Evolutionary conservation across 1,284 basidiomycete species (phyloP).

Genomic region (Sanghuangporus sanghuang): DNA sequence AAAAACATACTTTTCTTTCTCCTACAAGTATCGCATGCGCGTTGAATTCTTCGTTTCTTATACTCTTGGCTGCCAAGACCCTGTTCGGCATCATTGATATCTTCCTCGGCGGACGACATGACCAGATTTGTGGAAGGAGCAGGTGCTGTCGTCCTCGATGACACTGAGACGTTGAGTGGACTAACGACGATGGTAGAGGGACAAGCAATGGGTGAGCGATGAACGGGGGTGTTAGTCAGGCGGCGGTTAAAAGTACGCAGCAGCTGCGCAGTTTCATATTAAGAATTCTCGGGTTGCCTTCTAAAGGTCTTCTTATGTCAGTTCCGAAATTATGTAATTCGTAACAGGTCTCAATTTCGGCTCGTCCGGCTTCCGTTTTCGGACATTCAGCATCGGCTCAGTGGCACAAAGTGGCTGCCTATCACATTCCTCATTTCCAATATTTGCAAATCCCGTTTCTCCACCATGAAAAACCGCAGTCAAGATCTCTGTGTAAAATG

Average conservation of each 20-base stretch:
- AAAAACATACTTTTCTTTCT: constrained; percentile 62
- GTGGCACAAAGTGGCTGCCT: neutral
- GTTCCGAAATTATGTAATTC: neutral
- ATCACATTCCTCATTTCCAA: neutral
- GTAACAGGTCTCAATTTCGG: neutral
- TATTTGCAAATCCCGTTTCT: neutral
- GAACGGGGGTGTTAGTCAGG: neutral
- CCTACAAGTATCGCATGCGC: constrained; percentile 72
- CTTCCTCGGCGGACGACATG: constrained; percentile 47
- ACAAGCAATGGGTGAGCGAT: neutral
- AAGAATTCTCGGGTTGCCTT: neutral
- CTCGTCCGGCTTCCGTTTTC: neutral
- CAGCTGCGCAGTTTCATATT: neutral
- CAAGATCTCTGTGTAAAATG: no score
- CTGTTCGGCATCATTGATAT: constrained; percentile 32
- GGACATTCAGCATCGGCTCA: neutral
- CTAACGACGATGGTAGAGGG: neutral
- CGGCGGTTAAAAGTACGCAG: neutral
- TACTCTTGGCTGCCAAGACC: constrained; percentile 22
- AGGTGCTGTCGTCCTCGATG: neutral
- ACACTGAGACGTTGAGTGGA: neutral
- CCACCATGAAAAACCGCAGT: neutral
- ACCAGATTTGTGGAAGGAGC: neutral
- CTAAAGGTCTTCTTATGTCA: neutral
- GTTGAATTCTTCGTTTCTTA: constrained; percentile 67